Conservation (phyloP, 2,329 filamentous ascomycete genomes). For the Colletotrichum costaricense region DNA sequence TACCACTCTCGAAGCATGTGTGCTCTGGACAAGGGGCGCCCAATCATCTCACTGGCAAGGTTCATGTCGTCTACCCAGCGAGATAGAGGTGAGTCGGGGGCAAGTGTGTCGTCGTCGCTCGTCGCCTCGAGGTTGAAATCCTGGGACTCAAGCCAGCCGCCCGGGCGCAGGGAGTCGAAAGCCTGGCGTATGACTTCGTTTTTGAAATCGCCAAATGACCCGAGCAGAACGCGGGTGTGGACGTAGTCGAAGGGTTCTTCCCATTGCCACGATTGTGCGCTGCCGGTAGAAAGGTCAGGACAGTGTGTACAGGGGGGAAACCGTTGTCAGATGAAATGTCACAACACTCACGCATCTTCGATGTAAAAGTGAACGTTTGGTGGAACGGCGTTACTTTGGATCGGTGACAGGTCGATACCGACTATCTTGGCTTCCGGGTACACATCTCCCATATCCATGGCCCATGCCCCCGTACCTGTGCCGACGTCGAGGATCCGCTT, state of each 20-base stretch:
- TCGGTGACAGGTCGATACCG: conserved; percentile 75
- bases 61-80: conserved; percentile 54
- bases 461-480: conserved; percentile 67
- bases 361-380: conserved; percentile 81
- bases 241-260: conserved; percentile 67
- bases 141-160: conserved; percentile 67
- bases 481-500: conserved; percentile 54
- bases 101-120: conserved; percentile 60
- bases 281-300: conserved; percentile 37
- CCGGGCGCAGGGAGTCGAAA: conserved; percentile 60
- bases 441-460: conserved; percentile 73
- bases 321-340: background rate
- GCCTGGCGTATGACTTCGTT: conserved; percentile 62
- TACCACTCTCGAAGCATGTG: conserved; percentile 50
- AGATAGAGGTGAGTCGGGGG: conserved; percentile 49
- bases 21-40: conserved; percentile 51
- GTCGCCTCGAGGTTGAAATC: conserved; percentile 52
- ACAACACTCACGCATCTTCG: conserved; percentile 65
- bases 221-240: conserved; percentile 61
- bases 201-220: conserved; percentile 62
- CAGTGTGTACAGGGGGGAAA: conserved; percentile 2
- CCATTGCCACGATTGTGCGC: conserved; percentile 62
- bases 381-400: conserved; percentile 74
- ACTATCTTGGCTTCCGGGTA: conserved; percentile 70
- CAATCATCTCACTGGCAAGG: conserved; percentile 49